Base-by-base conservation (phyloP, 2,329 filamentous ascomycete genomes). In the Zalaria sp. region DNA sequence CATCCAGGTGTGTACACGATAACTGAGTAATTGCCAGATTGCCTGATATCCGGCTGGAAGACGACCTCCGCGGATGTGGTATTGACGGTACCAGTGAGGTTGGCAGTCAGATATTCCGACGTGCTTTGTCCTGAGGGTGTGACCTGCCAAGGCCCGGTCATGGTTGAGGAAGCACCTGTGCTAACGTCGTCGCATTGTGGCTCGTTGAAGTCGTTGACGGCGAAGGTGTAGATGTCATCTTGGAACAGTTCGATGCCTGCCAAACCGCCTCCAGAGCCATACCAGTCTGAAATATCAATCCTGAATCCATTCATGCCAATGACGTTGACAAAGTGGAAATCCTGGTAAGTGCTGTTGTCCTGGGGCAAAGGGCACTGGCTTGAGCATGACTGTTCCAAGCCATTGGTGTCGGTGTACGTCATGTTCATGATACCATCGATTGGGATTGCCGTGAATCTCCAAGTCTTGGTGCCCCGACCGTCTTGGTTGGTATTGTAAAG, bases 381-480 rank as follows among this genome's bases (percentile, higher is more conserved):
- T 41, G 88, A 86, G 63, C 91, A 98, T 43, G 73, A 79, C 27
- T 67, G 63, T 42, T 80, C 79, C 39, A 74, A 65, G 26, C 82
- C 81, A 2, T 82, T 34, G 58, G 66, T 25, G 82, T 96, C 86
- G 48, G 79, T 79, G 53, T 91, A 96, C 32, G 87, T 93, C 55
- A 98, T 72, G 62, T 96, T 95, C 79, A 98, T 84, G 58, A 98
- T 95, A 40, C 91, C 91, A 47, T 83, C 80, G 54, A 89, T 77
- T 4, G 89, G 88, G 44, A 89, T 67, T 11, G 87, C 84, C 25
- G 84, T 85, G 57, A 86, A 93, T 44, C 87, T 78, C 66, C 85
- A 98, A 0, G 81, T 83, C 64, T 84, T 83, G 27, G 88, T 94
- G 34, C 58, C 91, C 49, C 87, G 79, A 40, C 83, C 86, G 52